These are phyloP conservation scores for Geosmithia putterillii DNA, from an alignment of 2,329 filamentous ascomycete genomes.

Conservation along the genomic window DNA sequence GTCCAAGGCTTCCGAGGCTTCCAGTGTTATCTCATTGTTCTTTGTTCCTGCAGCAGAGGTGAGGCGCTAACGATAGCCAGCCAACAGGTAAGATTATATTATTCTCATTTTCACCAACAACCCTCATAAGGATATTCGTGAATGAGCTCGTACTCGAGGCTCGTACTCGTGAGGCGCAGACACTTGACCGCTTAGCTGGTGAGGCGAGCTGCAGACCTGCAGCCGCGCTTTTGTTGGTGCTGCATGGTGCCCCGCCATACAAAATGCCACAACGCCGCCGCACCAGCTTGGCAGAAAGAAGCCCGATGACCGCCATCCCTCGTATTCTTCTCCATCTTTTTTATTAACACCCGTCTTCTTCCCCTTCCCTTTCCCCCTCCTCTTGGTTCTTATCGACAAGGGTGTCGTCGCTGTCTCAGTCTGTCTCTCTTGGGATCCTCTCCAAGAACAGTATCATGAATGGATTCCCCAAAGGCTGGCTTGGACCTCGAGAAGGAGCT, in stretches of 20 bases:
- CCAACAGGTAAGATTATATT: no score
- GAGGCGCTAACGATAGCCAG: no score
- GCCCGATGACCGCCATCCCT: background rate
- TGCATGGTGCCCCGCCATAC: background rate
- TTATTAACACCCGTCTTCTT: no score
- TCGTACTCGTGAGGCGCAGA: no score
- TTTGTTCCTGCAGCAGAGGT: no score
- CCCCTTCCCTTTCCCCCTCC: background rate
- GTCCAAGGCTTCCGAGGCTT: no score
- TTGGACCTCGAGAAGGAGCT: slow-evolving; percentile 85
- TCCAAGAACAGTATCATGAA: slow-evolving; percentile 19
- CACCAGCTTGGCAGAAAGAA: background rate
- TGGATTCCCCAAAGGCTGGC: slow-evolving; percentile 37
- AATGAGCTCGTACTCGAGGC: no score
- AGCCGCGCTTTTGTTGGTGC: background rate
- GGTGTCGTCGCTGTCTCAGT: no score
- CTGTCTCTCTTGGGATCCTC: no score
- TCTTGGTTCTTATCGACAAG: background rate
- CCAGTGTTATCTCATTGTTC: no score
- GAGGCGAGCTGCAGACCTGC: background rate
- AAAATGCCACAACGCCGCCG: background rate
- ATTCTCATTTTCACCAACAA: no score
- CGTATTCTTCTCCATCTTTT: background rate
- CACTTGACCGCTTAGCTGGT: background rate
- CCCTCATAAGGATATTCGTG: no score